phyloP scores from a whole-genome alignment of 257 asterid genomes.

The Ajuga chamaepitys region DNA sequence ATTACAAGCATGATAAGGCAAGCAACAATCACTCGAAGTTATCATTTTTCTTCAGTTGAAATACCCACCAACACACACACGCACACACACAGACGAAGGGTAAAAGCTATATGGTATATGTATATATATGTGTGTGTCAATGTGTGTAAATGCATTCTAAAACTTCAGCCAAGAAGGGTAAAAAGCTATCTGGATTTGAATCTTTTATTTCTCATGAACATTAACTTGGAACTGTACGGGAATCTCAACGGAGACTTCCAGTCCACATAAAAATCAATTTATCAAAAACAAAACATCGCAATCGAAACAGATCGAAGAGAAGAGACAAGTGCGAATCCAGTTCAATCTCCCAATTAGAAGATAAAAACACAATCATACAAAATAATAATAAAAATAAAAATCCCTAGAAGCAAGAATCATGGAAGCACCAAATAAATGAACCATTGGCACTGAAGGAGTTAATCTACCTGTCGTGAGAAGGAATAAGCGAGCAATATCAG shows the following conservation, averaged over 20 bases:
- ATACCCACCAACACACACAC: too few species aligned
- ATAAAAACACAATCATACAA: neutral
- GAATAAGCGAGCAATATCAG: constrained; percentile 50
- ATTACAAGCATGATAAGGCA: neutral
- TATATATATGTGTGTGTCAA: too few species aligned
- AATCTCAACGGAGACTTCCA: neutral
- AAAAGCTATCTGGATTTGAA: neutral
- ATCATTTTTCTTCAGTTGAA: neutral
- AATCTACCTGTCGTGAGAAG: constrained; percentile 41
- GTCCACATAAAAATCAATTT: neutral
- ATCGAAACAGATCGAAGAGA: constrained; percentile 22
- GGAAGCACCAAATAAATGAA: neutral
- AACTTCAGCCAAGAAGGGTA: neutral
- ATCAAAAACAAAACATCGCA: neutral
- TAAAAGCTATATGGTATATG: too few species aligned
- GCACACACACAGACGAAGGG: too few species aligned
- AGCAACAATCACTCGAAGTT: neutral
- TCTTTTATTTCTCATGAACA: neutral
- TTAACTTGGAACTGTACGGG: neutral
- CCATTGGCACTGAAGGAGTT: neutral
- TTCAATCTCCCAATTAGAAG: neutral
- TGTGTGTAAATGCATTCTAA: neutral
- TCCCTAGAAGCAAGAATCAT: neutral
- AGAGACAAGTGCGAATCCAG: neutral
- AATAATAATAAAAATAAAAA: neutral